Evolutionary conservation across 306 rosid genomes (phyloP).

Genomic region (Trifolium pratense): DNA sequence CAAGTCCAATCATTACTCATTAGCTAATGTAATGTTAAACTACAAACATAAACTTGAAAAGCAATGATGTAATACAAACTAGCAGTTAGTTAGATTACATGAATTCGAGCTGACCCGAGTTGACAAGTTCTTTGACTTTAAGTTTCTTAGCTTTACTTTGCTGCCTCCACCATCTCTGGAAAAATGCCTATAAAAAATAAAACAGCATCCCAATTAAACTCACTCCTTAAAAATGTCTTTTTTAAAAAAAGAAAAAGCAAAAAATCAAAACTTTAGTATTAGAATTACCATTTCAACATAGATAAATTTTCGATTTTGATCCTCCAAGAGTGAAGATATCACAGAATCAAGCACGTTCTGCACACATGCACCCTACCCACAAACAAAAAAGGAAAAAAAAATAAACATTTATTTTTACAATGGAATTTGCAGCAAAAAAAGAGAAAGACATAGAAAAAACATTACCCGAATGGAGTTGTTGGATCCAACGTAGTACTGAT

Average conservation of each 20-base stretch:
- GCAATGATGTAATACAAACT: neutral
- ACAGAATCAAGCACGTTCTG: slow-evolving; percentile 84
- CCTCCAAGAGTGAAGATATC: slow-evolving; percentile 71
- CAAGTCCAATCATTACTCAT: neutral
- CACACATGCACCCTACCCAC: slow-evolving; percentile 77
- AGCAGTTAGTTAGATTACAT: slow-evolving; percentile 53
- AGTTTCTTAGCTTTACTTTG: slow-evolving; percentile 65
- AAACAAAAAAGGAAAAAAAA: slow-evolving; percentile 14
- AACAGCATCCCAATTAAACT: slow-evolving; percentile 23
- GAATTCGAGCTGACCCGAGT: slow-evolving; percentile 84
- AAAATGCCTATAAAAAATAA: slow-evolving; percentile 61
- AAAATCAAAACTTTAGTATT: neutral
- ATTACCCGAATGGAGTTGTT: slow-evolving; percentile 78
- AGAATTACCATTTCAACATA: slow-evolving; percentile 70
- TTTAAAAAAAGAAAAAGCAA: neutral
- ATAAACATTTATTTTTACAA: neutral
- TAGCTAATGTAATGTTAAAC: slow-evolving; percentile 12
- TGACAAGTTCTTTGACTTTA: slow-evolving; percentile 74
- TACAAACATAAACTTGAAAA: slow-evolving; percentile 14
- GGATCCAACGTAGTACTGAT: slow-evolving; percentile 85
- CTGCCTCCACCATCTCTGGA: slow-evolving; percentile 91
- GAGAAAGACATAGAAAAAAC: neutral
- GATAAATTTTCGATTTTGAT: slow-evolving; percentile 74
- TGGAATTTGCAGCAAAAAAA: neutral
- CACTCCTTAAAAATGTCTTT: neutral